These are phyloP conservation scores for Fonsecaea erecta DNA, from an alignment of 2,329 filamentous ascomycete genomes.

Conservation along the genomic window DNA sequence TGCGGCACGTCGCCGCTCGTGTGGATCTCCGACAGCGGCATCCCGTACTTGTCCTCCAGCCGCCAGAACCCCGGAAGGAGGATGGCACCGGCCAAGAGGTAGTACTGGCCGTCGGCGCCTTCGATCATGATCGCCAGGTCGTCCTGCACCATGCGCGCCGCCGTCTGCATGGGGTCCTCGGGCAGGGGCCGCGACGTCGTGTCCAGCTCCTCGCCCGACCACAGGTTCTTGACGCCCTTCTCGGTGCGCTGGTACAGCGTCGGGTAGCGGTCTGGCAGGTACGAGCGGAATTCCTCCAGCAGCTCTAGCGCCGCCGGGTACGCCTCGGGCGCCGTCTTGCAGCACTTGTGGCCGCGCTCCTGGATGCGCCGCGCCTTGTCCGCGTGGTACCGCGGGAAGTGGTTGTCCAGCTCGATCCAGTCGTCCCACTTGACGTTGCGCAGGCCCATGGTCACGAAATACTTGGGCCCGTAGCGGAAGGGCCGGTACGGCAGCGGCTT, in stretches of 20 bases:
- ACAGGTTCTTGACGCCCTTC: conserved; percentile 70
- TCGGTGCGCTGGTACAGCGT: conserved; percentile 67
- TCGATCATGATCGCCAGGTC: conserved; percentile 86
- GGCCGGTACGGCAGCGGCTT: conserved; percentile 78
- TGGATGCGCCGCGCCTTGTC: conserved; percentile 71
- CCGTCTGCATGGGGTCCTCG: conserved; percentile 80
- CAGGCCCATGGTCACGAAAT: conserved; percentile 77
- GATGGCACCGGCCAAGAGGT: conserved; percentile 73
- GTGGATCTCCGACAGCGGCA: conserved; percentile 79
- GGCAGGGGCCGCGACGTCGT: conserved; percentile 65
- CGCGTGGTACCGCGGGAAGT: conserved; percentile 73
- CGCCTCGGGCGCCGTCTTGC: conserved; percentile 70
- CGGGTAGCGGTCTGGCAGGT: conserved; percentile 77
- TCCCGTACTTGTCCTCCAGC: conserved; percentile 77
- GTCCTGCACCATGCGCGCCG: conserved; percentile 75
- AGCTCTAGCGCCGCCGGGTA: conserved; percentile 75
- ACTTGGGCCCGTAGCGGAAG: conserved; percentile 76
- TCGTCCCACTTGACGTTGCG: conserved; percentile 67
- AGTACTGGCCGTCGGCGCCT: conserved; percentile 74
- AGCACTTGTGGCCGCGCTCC: conserved; percentile 70
- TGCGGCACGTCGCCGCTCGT: conserved; percentile 76
- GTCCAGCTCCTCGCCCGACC: conserved; percentile 74
- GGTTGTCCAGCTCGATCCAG: conserved; percentile 83
- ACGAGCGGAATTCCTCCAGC: conserved; percentile 70
- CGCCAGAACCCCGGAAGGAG: conserved; percentile 84